Evolutionary conservation across 495 filamentous ascomycete species (phyloP), one percentile per base, ranked within the genome.

Genomic region (Xylaria curta): DNA sequence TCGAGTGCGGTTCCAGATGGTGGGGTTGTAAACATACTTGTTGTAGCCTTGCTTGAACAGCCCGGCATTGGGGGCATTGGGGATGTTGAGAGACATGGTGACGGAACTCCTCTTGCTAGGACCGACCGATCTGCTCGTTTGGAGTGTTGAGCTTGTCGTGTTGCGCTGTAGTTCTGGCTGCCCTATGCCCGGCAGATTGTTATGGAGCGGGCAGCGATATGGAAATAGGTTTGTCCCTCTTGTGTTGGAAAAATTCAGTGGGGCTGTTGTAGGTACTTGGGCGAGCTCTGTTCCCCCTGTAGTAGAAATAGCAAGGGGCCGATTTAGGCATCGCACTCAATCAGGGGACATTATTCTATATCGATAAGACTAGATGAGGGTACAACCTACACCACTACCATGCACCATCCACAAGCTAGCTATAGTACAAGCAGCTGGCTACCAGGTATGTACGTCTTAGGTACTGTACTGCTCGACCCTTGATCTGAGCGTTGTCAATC

Each of bases 1-100:
- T 66, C 28, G n/a, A 3, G 15, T 24, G 36, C 13, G 56, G 28
- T 49, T 9, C 26, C 28, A 54, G n/a, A 77, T 71, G 73, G 72
- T 71, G 77, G 71, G 73, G 73, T 71, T 58, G 74, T 64, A 70
- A 51, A 79, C 88, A 79, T 89, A 98, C 96, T 91, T 97, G 81
- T 97, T 93, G 82, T 99, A 99, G 74, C 96, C 96, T 80, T 90
- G 86, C 84, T 98, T 98, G 89, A 99, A 99, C 28, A 99, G 89
- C 79, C 92, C 91, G 76, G 91, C 89, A 80, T 97, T 96, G 63
- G 97, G 96, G 74, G 96, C 97, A 79, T 87, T 91, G 58, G 96
- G 96, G 75, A 98, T 94, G 79, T 95, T 92, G 77, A 99, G 89
- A 78, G 96, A 98, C 96, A 99, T 99, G 76, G 75, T 88, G 80